These are phyloP conservation scores for Actinomortierella wolfii DNA, from an alignment of 371 early-diverging fungal species.

Conservation along the genomic window DNA sequence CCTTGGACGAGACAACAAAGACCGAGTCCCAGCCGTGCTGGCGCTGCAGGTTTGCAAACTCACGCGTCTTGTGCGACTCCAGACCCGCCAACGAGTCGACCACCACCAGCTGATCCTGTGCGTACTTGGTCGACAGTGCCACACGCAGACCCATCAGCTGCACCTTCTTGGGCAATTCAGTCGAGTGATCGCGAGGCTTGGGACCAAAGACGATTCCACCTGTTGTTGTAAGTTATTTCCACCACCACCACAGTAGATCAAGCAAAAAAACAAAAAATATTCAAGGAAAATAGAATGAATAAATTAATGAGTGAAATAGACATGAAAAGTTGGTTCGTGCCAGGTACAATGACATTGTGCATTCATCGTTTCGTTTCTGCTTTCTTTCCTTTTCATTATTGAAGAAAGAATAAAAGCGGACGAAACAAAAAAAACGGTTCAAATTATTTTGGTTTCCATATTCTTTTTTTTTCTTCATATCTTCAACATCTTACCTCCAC, in stretches of 20 bases:
- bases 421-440: not conserved
- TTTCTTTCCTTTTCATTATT: too few species aligned
- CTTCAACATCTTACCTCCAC: constrained; percentile 69
- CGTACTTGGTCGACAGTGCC: constrained; percentile 88
- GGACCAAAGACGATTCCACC: constrained; percentile 92
- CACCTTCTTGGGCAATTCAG: constrained; percentile 84
- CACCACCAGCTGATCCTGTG: constrained; percentile 86
- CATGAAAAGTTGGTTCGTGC: not conserved
- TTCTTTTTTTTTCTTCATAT: not conserved
- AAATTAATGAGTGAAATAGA: constrained; percentile 1
- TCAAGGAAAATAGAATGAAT: not conserved
- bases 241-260: not conserved
- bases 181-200: constrained; percentile 81
- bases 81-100: constrained; percentile 71
- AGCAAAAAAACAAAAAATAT: not conserved
- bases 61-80: constrained; percentile 62
- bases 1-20: constrained; percentile 56
- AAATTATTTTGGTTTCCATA: not conserved
- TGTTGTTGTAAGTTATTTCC: constrained; percentile 21
- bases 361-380: not conserved
- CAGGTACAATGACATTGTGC: not conserved
- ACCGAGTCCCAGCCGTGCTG: constrained; percentile 56
- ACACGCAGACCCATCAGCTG: constrained; percentile 83
- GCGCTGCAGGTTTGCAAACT: constrained; percentile 55
- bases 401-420: not conserved